Evolutionary conservation across 2,329 filamentous ascomycete genomes (phyloP).

Genomic region (Setomelanomma holmii): DNA sequence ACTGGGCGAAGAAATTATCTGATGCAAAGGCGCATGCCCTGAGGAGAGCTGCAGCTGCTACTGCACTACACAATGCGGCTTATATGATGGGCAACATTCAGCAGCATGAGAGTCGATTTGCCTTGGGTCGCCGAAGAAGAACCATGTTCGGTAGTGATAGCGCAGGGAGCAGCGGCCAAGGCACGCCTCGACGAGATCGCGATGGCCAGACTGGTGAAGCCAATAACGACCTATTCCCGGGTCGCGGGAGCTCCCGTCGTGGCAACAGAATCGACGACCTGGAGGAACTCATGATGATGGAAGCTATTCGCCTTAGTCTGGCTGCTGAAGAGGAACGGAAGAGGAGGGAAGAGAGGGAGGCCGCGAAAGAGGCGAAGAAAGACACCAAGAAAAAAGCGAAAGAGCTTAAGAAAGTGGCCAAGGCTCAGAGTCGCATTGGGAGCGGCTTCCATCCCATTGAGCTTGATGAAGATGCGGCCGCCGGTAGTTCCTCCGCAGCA

Average conservation of each 20-base stretch:
- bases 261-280: constrained; percentile 78
- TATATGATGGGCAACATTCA: constrained; percentile 77
- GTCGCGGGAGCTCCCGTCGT: constrained; percentile 61
- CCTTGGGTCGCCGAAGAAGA: constrained; percentile 54
- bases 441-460: constrained; percentile 60
- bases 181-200: constrained; percentile 51
- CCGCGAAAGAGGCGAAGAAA: constrained; percentile 82
- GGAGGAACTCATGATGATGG: constrained; percentile 98
- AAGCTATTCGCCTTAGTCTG: constrained; percentile 90
- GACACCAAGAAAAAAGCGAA: constrained; percentile 77
- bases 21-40: constrained; percentile 85
- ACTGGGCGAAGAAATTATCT: constrained; percentile 90
- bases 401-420: constrained; percentile 70
- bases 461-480: constrained; percentile 53
- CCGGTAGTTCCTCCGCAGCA: constrained; percentile 38
- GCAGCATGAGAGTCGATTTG: constrained; percentile 59
- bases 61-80: constrained; percentile 91
- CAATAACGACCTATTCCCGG: constrained; percentile 47
- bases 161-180: constrained; percentile 53
- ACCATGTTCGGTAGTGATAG: constrained; percentile 61
- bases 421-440: constrained; percentile 68
- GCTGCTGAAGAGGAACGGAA: constrained; percentile 93
- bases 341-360: constrained; percentile 81
- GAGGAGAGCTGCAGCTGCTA: constrained; percentile 87
- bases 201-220: constrained; percentile 44